Base-by-base conservation (phyloP, 495 filamentous ascomycete species). In the Hypoxylon rickii region DNA sequence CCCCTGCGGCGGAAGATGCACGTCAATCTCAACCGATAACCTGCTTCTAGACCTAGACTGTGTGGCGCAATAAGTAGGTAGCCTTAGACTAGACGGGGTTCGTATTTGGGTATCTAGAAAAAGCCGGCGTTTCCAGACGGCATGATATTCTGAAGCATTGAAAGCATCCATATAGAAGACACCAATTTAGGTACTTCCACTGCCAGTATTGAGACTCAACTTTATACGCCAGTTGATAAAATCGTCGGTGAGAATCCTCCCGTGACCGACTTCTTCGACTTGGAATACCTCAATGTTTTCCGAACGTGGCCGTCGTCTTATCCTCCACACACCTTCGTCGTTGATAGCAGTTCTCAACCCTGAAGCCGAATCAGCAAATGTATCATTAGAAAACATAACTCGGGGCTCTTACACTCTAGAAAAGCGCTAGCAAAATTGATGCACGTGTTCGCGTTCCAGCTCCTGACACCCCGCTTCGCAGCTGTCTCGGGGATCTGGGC, bases 401-500 rank as follows among this genome's bases (percentile, higher is more conserved):
- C 8, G 38, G 12, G 47, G 11, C n/a, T 34, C 79, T 64, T 65
- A 90, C 89, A 94, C 10, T 87, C 84, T 15, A 98, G 70, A 59
- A 97, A 90, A 0, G 67, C 74, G 3, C 78, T 83, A 3, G 90
- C 80, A 72, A 96, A 96, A 53, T 94, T 94, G 70, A 97, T 93
- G 61, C 93, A 96, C 17, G 86, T 75, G 61, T 96, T 91, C 1
- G 88, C 92, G 70, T 96, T 87, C 94, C 94, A 98, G 10, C 77
- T 80, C 0, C 76, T 76, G 22, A 77, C 79, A 0, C 87, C 86
- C 3, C 78, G 69, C 24, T 80, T 79, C 59, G 84, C 82, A 21
- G 94, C 90, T 36, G 79, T 84, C 0, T 77, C 78, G 0, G 95
- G 94, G 31, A 99, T 88, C 31, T 70, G 78, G 15, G 78, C 76